phyloP scores from a whole-genome alignment of 352 stramenopile genomes.

The Blastocystis sp. region DNA sequence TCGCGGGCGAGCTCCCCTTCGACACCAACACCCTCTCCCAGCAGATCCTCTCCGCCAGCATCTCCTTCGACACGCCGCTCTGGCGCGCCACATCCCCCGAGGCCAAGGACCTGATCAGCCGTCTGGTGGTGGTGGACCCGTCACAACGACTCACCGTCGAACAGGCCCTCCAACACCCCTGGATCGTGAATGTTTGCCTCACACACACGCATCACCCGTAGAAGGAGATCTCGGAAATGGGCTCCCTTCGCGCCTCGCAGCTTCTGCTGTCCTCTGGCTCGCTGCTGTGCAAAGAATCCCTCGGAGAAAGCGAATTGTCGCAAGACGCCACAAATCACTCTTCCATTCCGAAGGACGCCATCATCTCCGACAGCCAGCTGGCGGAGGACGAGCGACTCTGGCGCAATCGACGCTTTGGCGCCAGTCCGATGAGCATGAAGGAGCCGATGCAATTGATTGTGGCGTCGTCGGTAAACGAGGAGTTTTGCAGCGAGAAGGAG shows the following conservation, averaged over 20 bases:
- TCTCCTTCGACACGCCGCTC: conserved; percentile 15
- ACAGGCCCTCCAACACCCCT: conserved; percentile 79
- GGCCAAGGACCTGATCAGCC: conserved; percentile 76
- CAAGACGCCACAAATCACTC: background rate
- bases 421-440: background rate
- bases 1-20: conserved; percentile 75
- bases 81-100: conserved; percentile 59
- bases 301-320: background rate
- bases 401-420: background rate
- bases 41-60: conserved; percentile 16
- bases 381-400: conserved; percentile 6
- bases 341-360: background rate
- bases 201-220: background rate
- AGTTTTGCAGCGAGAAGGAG: background rate
- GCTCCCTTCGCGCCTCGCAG: background rate
- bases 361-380: conserved; percentile 31
- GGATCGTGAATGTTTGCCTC: conserved; percentile 72
- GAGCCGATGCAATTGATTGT: conserved; percentile 4
- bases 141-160: conserved; percentile 76
- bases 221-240: background rate
- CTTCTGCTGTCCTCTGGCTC: background rate
- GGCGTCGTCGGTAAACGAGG: conserved; percentile 12
- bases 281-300: background rate
- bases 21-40: background rate
- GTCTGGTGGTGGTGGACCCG: conserved; percentile 78